phyloP scores from a whole-genome alignment of 164 flowering plant species.

The Tetrastigma voinierianum region DNA sequence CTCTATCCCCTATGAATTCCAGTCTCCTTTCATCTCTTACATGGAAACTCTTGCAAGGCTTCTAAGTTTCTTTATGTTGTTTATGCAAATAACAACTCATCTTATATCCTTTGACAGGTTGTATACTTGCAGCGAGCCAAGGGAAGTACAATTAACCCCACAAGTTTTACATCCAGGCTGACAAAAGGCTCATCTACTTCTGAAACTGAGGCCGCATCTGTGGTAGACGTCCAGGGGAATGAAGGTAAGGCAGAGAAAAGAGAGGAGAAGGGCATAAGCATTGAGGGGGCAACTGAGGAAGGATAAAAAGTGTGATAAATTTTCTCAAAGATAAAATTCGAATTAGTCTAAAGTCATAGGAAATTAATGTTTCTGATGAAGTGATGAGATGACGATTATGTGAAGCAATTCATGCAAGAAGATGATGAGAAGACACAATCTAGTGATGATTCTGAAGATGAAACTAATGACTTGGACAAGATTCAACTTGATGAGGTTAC shows the following conservation, averaged over 20 bases:
- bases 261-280: too few species aligned
- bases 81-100: constrained; percentile 15
- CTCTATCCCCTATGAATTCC: too few species aligned
- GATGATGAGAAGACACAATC: constrained; percentile 36
- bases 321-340: constrained; percentile 87
- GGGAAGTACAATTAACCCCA: constrained; percentile 36
- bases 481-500: constrained; percentile 48
- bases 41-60: neutral
- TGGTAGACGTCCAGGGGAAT: constrained; percentile 39
- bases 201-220: constrained; percentile 39
- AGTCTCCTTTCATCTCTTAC: neutral
- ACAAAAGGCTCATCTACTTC: constrained; percentile 32
- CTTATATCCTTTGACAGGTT: constrained; percentile 50
- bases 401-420: too few species aligned
- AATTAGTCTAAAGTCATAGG: constrained; percentile 78
- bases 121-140: constrained; percentile 66
- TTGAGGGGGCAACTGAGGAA: constrained; percentile 81
- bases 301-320: constrained; percentile 71
- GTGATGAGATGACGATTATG: constrained; percentile 39
- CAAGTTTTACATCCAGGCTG: constrained; percentile 37
- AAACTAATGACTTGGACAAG: constrained; percentile 42
- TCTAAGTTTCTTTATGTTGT: neutral
- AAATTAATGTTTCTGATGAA: constrained; percentile 53
- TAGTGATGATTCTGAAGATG: constrained; percentile 50
- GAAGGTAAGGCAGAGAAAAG: constrained; percentile 43